A percentile compares a stretch with the other conserved stretches of the same genome.
These are phyloP conservation scores for Microsporum audouinii DNA, from an alignment of 2,329 filamentous ascomycete genomes.

Conservation along the genomic window DNA sequence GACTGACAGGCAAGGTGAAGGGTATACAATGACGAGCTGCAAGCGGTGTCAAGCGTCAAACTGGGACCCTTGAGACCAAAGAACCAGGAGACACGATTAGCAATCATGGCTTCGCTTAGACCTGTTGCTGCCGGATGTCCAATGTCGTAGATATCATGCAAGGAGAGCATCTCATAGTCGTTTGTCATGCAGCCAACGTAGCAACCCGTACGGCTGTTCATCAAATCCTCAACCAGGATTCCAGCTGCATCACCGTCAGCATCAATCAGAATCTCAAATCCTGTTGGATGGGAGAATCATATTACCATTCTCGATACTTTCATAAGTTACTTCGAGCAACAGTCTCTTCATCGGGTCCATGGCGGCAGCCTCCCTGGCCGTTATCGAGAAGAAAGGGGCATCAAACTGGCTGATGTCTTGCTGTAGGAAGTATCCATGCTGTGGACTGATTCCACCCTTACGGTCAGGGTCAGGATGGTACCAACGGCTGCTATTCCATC, in stretches of 20 bases:
- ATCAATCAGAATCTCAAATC: not conserved
- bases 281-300: not conserved
- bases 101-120: not conserved
- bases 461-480: not conserved
- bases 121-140: not conserved
- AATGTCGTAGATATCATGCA: not conserved
- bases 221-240: conserved; percentile 10
- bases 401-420: conserved; percentile 23
- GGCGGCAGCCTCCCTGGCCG: not conserved
- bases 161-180: conserved; percentile 11
- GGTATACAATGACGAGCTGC: conserved; percentile 2
- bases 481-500: conserved; percentile 13
- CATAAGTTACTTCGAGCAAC: conserved; percentile 64
- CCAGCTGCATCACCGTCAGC: conserved; percentile 7
- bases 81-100: conserved; percentile 13
- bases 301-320: conserved; percentile 70
- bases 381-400: conserved; percentile 24
- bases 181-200: conserved; percentile 11
- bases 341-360: conserved; percentile 73
- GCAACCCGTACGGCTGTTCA: conserved; percentile 9
- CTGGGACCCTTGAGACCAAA: conserved; percentile 10
- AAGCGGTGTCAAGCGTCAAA: conserved; percentile 10
- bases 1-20: conserved; percentile 6
- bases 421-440: conserved; percentile 21
- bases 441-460: not conserved